Conservation (phyloP, 371 early-diverging fungal genomes). For the Mortierella sp. region DNA sequence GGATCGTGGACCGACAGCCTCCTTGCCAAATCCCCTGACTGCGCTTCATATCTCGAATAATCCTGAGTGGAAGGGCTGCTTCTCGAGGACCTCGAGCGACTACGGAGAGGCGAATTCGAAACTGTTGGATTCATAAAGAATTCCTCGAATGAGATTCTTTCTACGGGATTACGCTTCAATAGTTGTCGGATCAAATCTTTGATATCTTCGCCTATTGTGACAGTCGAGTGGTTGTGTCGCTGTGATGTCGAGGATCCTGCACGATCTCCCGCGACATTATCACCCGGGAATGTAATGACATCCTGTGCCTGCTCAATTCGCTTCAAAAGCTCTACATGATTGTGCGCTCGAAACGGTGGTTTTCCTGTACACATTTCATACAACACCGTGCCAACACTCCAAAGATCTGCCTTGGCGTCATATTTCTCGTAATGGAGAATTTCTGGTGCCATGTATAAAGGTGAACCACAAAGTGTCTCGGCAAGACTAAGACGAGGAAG, state of each 20-base stretch:
- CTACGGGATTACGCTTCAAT: constrained; percentile 85
- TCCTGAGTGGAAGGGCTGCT: constrained; percentile 27
- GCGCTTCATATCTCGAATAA: constrained; percentile 10
- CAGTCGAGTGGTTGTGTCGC: constrained; percentile 18
- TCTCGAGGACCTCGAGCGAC: constrained; percentile 30
- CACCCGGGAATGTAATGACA: constrained; percentile 88
- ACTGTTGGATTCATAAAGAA: constrained; percentile 90
- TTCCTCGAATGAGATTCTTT: constrained; percentile 91
- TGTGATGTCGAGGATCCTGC: constrained; percentile 36
- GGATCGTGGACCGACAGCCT: constrained; percentile 20
- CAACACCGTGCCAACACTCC: constrained; percentile 96
- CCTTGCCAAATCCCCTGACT: constrained; percentile 5
- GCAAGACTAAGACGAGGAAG: constrained; percentile 87
- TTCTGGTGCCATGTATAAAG: constrained; percentile 97
- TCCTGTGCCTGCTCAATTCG: constrained; percentile 90
- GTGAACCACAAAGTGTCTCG: constrained; percentile 96
- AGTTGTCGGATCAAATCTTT: constrained; percentile 86
- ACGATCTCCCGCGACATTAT: constrained; percentile 46
- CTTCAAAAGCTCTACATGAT: constrained; percentile 90
- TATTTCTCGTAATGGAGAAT: constrained; percentile 93
- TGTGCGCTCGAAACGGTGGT: constrained; percentile 93
- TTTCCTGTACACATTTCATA: constrained; percentile 94
- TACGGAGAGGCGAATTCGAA: constrained; percentile 17
- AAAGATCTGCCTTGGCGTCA: constrained; percentile 95
- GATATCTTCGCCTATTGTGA: constrained; percentile 73